Conservation (phyloP, 176 grass and related monocot species). For the Bonia amplexicaulis region DNA sequence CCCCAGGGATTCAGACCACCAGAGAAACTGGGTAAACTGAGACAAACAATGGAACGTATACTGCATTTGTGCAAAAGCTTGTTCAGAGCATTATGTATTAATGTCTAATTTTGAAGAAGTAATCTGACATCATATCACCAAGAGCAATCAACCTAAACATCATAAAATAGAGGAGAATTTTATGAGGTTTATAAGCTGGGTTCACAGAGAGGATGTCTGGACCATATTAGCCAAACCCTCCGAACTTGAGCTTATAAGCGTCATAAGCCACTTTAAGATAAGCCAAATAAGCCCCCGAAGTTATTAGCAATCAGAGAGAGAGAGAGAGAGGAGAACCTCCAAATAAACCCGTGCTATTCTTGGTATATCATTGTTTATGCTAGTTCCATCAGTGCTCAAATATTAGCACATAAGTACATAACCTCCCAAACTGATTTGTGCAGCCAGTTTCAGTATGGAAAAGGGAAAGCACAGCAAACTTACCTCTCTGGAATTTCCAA, state of each 20-base stretch:
- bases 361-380: not conserved
- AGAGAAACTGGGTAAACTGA: slow-evolving; percentile 96
- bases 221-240: not conserved
- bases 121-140: slow-evolving; percentile 2
- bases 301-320: not conserved
- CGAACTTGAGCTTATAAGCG: not conserved
- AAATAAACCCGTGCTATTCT: not conserved
- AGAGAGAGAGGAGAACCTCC: not conserved
- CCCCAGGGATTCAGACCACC: slow-evolving; percentile 98
- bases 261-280: not conserved
- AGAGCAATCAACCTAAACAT: slow-evolving; percentile 2
- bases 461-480: slow-evolving; percentile 13
- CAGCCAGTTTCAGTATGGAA: not conserved
- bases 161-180: not conserved
- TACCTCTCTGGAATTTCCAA: slow-evolving; percentile 89
- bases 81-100: slow-evolving; percentile 24
- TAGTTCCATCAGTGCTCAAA: not conserved
- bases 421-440: not conserved
- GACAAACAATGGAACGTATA: slow-evolving; percentile 92
- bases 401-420: not conserved
- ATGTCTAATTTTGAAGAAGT: not conserved
- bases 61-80: slow-evolving; percentile 54
- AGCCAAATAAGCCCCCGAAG: not conserved
- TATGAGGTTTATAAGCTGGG: not conserved
- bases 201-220: not conserved